Evolutionary conservation across 805 yeast species (phyloP), one percentile per base, ranked within the genome.

Genomic region (Hagleromyces aurorensis): DNA sequence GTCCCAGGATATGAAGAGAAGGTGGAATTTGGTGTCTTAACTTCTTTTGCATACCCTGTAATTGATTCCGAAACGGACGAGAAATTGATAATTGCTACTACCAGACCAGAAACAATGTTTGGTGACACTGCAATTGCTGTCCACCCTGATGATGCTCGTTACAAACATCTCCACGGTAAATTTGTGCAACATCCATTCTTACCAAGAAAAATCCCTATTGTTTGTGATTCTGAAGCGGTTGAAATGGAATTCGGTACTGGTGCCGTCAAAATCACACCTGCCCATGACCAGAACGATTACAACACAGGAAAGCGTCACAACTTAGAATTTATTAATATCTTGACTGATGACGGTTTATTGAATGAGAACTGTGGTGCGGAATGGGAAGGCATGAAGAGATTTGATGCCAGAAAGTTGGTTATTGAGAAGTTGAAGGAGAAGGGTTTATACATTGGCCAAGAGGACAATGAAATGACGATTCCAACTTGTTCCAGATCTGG

Each of bases 201-300:
- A 50, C 82, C 80, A 54, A 78, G 85, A 57, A 67, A 74, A 52
- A 60, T 91, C 31, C 98, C 98, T 44, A 84, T 91, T 52, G 65
- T 91, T 39, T 75, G 86, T 30, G 98, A 91, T 57, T 56, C 77
- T 21, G 94, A 84, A 61, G 91, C 96, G 22, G 98, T 91, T 42
- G 98, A 91, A 61, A 91, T 91, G 97, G 94, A 83, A 59, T 91
- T 91, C 47, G 98, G 98, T 71, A 91, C 98, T 40, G 98, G 98
- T 78, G 98, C 98, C 27, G 98, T 91, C 40, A 91, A 91, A 65
- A 91, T 91, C 57, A 91, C 98, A 9, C 98, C 98, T 37, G 96
- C 95, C 24, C 98, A 91, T 62, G 98, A 91, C 64, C 81, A 77
- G 50, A 91, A 91, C 70, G 98, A 91, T 84, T 86, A 84, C 71